A percentile compares a stretch with the other conserved stretches of the same genome.
phyloP scores from a whole-genome alignment of 495 filamentous ascomycete species.

The Penicillium lagena region DNA sequence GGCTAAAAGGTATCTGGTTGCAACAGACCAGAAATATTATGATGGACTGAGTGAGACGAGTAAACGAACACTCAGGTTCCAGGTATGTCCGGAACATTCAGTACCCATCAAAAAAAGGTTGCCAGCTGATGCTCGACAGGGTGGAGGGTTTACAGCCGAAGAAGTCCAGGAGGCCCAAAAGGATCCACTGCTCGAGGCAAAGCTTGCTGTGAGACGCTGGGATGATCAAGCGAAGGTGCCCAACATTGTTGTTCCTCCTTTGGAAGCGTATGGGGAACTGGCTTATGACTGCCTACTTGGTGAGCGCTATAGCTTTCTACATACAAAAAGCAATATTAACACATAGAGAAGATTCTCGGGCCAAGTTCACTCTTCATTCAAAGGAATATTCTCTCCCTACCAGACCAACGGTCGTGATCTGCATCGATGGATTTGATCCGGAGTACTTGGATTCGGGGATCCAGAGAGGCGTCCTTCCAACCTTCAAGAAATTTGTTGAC shows the following conservation, averaged over 20 bases:
- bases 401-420: conserved; percentile 24
- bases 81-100: conserved; percentile 9
- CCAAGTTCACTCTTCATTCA: conserved; percentile 11
- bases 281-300: conserved; percentile 15
- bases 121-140: neutral
- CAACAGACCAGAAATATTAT: conserved; percentile 31
- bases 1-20: conserved; percentile 36
- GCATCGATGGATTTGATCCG: conserved; percentile 32
- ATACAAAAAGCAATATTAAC: neutral
- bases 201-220: conserved; percentile 29
- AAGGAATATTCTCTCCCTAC: conserved; percentile 15
- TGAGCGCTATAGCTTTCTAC: neutral
- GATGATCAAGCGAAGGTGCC: conserved; percentile 33
- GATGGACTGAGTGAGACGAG: conserved; percentile 31
- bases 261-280: conserved; percentile 16
- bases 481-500: conserved; percentile 14
- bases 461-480: conserved; percentile 21
- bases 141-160: conserved; percentile 26
- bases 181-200: conserved; percentile 25
- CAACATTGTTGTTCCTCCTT: conserved; percentile 14
- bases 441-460: conserved; percentile 23
- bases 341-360: conserved; percentile 8
- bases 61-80: conserved; percentile 28
- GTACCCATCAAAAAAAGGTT: too few relatives aligned
- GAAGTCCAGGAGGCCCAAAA: conserved; percentile 21